Base-by-base conservation (phyloP, 2,329 filamentous ascomycete genomes). In the Colletotrichum cereale region DNA sequence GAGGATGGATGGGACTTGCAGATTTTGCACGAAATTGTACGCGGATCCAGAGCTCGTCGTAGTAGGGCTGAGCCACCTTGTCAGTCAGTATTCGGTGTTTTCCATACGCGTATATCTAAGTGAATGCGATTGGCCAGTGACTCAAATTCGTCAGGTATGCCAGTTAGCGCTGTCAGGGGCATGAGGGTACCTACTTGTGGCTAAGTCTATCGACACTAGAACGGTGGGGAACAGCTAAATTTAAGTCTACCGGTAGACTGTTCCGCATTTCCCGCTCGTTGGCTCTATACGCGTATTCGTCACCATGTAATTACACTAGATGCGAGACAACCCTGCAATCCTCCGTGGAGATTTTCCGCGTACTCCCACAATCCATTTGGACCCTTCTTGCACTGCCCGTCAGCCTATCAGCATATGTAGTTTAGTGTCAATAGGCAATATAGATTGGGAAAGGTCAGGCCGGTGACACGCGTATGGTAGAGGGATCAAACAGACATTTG, bases 21-120 rank as follows among this genome's bases (percentile, higher is more conserved):
- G 55, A 70, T 61, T 44, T 55, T 34, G 29, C n/a, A n/a, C n/a
- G n/a, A 70, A 38, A 70, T 70, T 70, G 44, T 66, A 70, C 67
- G 67, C 67, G 67, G 67, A 70, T 44, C 24, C 44, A 47, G n/a
- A 24, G 0, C 6, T n/a, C 14, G 21, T 47, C 44, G 14, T 26
- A 36, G 38, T 70, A 70, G 62, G 62, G 67, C 62, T 66, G 62
- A 70, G 67, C 67, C 67, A 58, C 62, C 26, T 44, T 29, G 61
- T 31, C 14, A 31, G 50, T 3, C 58, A 53, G 24, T 1, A 18
- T 53, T 29, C 57, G 65, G 38, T n/a, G n/a, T 14, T 44, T 5
- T 16, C 50, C 26, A 66, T 70, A 70, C 67, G 67, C 67, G 67
- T 70, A 66, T 66, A 21, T 29, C 26, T 1, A 11, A 3, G 16